Conservation (phyloP, 495 filamentous ascomycete species). For the Durotheca rogersii region DNA sequence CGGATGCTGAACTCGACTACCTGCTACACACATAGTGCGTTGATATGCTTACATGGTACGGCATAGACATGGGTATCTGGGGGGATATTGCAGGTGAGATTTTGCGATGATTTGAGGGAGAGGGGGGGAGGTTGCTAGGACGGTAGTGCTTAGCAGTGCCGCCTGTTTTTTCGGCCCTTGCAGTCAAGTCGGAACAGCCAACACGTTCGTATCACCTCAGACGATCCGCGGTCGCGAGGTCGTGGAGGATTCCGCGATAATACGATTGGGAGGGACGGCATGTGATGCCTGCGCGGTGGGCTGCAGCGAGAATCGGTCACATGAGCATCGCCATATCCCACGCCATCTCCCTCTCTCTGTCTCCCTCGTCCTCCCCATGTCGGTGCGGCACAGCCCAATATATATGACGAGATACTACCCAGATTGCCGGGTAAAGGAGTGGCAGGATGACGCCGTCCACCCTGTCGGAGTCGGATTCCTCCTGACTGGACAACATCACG, state of each 20-base stretch:
- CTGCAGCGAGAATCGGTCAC: conserved; percentile 22
- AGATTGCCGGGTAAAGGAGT: conserved; percentile 4
- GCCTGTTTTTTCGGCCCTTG: conserved; percentile 23
- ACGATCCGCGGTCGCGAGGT: conserved; percentile 7
- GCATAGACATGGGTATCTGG: background rate
- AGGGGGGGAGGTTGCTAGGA: conserved; percentile 2
- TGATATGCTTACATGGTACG: background rate
- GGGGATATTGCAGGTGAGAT: conserved; percentile 4
- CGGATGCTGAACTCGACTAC: conserved; percentile 2
- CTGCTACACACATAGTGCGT: too few species aligned
- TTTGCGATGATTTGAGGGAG: too few species aligned
- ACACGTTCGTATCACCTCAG: conserved; percentile 28
- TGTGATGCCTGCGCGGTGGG: conserved; percentile 29
- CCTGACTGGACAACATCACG: conserved; percentile 2
- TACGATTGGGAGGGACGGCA: conserved; percentile 9
- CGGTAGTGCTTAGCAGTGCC: conserved; percentile 13
- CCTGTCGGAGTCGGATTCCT: conserved; percentile 2
- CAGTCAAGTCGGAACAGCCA: too few species aligned
- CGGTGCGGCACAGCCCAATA: conserved; percentile 12
- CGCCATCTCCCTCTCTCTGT: too few species aligned
- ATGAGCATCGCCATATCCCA: too few species aligned
- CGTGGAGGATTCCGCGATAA: too few species aligned
- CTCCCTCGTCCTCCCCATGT: background rate
- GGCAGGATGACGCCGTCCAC: conserved; percentile 10
- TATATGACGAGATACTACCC: conserved; percentile 2